Conservation (phyloP, 176 grass and related monocot species). For the Lolium multiflorum region DNA sequence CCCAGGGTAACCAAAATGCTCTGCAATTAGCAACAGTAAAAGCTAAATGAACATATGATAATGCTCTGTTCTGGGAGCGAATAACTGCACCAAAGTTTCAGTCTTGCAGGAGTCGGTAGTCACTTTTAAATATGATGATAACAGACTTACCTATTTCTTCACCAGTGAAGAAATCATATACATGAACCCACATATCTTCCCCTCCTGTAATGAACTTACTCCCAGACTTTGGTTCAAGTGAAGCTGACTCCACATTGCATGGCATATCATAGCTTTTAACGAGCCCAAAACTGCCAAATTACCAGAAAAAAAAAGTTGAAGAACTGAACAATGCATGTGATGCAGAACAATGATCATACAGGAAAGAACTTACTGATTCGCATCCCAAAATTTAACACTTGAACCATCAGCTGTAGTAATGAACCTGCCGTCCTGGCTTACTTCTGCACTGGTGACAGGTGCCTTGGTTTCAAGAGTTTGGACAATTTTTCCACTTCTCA, state of each 20-base stretch:
- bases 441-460: constrained; percentile 92
- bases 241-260: constrained; percentile 91
- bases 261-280: constrained; percentile 99
- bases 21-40: neutral
- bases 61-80: neutral
- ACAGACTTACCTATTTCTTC: constrained; percentile 86
- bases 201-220: constrained; percentile 91
- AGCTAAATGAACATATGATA: neutral
- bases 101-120: neutral
- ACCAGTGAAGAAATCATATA: constrained; percentile 93
- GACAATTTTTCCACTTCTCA: constrained; percentile 89
- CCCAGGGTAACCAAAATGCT: neutral
- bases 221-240: constrained; percentile 87
- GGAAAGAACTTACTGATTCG: constrained; percentile 74
- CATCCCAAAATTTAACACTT: constrained; percentile 96
- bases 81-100: neutral
- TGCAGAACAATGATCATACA: neutral
- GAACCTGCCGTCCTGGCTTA: constrained; percentile 92
- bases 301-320: constrained; percentile 5
- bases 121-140: constrained; percentile 2
- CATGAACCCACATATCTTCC: constrained; percentile 96
- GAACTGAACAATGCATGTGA: neutral
- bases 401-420: constrained; percentile 96
- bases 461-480: constrained; percentile 98
- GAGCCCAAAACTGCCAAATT: constrained; percentile 78